Base-by-base conservation (phyloP, 495 filamentous ascomycete species). In the Copromyces sp. region DNA sequence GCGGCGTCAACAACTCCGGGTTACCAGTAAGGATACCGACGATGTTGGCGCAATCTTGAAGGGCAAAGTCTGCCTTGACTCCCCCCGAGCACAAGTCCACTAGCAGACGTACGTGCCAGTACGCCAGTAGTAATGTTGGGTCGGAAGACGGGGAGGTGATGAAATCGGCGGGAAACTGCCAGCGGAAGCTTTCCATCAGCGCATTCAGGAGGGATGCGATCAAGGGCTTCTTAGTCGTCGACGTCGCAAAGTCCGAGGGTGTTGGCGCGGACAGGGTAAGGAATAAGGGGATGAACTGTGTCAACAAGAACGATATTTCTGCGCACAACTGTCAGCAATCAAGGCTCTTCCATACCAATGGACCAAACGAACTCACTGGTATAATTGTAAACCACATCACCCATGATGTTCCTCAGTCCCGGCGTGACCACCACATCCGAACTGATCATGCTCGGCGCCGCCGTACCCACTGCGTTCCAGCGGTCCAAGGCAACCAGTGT, bases 81-180 rank as follows among this genome's bases (percentile, higher is more conserved):
- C 72, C 86, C 83, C 75, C 87, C 80, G 76, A 88, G 78, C 78
- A 84, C 81, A 81, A 87, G 82, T 83, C 89, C 74, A 73, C 87
- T 81, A 94, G 81, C 14, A 94, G 83, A 45, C 88, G 87, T 68
- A 89, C 80, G 74, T 93, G 92, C 89, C 92, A 92, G 80, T 93
- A 95, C 4, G 89, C 86, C 47, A 95, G 87, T 69, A 89, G 84
- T 40, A 94, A 83, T 12, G 92, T 79, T 41, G 82, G 84, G 68
- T 82, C 79, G 72, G 79, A 82, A 29, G 76, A 75, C 16, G 75
- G 79, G 3, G 75, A 82, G 72, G 82, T 75, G 9, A 32, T 32
- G 20, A 73, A 41, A 9, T 77, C 75, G 17, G 75, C 65, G 5
- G 85, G 82, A n/a, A 88, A 80, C 69, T 82, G 75, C 74, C 84